Percentiles rank a stretch among this genome's conserved stretches.
Evolutionary conservation across 2,329 filamentous ascomycete species (phyloP).

Genomic region (Diaporthe helianthi): DNA sequence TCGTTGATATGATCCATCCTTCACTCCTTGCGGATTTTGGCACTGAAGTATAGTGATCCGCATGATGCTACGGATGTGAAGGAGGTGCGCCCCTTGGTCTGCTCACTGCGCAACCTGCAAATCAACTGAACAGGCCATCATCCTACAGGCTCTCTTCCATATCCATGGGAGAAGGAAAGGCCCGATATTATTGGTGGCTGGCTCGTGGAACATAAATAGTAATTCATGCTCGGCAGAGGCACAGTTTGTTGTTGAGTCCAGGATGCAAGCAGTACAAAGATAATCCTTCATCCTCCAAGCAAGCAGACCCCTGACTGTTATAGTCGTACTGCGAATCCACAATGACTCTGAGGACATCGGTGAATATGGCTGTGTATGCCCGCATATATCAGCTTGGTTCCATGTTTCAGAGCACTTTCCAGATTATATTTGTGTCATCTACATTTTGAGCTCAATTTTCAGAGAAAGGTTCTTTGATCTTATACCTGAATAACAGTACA

Average conservation of each 20-base stretch:
- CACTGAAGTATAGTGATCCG: too few species aligned
- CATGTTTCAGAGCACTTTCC: background rate
- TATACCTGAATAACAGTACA: background rate
- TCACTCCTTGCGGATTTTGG: background rate
- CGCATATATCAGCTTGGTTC: too few species aligned
- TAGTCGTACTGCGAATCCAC: background rate
- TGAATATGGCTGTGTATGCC: too few species aligned
- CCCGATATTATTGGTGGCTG: background rate
- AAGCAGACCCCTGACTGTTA: background rate
- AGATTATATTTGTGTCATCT: too few species aligned
- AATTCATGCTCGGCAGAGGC: too few species aligned
- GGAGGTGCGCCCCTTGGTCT: too few species aligned
- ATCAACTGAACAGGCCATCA: background rate
- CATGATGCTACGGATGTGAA: background rate
- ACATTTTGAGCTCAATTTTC: background rate
- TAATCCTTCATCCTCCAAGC: constrained; percentile 1
- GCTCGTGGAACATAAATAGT: background rate
- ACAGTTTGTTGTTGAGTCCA: background rate
- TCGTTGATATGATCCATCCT: background rate
- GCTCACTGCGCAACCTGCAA: too few species aligned
- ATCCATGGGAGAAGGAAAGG: background rate
- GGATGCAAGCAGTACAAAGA: background rate
- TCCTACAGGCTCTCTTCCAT: background rate
- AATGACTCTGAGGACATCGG: too few species aligned
- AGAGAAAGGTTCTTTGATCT: too few species aligned